phyloP scores from a whole-genome alignment of 2,329 filamentous ascomycete genomes.

The Penicillium sp. region DNA sequence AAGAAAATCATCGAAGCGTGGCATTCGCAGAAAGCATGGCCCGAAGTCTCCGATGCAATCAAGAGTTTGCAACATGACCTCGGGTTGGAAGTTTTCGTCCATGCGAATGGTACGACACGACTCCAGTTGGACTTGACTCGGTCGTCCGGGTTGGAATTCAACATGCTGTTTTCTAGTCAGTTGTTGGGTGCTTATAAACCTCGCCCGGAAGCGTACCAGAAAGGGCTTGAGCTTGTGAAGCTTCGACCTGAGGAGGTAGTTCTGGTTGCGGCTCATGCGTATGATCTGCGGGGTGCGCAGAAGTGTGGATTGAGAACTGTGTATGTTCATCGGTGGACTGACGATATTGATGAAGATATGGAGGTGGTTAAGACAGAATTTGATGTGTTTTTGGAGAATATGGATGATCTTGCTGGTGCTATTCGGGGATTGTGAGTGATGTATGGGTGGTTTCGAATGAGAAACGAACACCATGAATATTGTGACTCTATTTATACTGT shows the following conservation, averaged over 20 bases:
- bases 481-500: background rate
- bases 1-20: slow-evolving; percentile 40
- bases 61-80: slow-evolving; percentile 34
- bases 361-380: slow-evolving; percentile 41
- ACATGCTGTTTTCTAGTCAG: slow-evolving; percentile 55
- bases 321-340: slow-evolving; percentile 54
- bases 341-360: slow-evolving; percentile 52
- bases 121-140: slow-evolving; percentile 53
- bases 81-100: slow-evolving; percentile 49
- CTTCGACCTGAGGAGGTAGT: slow-evolving; percentile 49
- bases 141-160: slow-evolving; percentile 50
- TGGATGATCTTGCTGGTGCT: slow-evolving; percentile 14
- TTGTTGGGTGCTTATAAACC: slow-evolving; percentile 53
- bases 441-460: too few species aligned
- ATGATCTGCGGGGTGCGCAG: slow-evolving; percentile 52
- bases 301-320: slow-evolving; percentile 51
- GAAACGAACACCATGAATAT: background rate
- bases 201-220: slow-evolving; percentile 47
- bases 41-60: slow-evolving; percentile 49
- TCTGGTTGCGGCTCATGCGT: slow-evolving; percentile 56
- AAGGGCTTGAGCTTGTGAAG: slow-evolving; percentile 47
- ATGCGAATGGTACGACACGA: slow-evolving; percentile 56
- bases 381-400: slow-evolving; percentile 36
- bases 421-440: slow-evolving; percentile 2
- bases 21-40: slow-evolving; percentile 54